These are phyloP conservation scores for Diaporthe sp. DNA, from an alignment of 2,329 filamentous ascomycete species.

Conservation along the genomic window DNA sequence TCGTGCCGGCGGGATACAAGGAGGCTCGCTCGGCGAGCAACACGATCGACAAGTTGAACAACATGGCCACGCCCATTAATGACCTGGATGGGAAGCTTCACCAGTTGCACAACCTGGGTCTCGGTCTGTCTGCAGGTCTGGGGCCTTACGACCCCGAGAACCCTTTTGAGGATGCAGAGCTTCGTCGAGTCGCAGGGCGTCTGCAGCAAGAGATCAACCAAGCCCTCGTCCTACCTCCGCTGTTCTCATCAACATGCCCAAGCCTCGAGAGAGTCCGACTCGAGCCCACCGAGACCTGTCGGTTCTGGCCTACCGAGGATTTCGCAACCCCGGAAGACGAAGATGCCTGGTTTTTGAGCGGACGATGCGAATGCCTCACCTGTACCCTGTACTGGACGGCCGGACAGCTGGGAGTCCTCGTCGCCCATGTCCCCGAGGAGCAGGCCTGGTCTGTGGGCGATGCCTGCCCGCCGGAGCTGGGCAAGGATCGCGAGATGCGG, in stretches of 20 bases:
- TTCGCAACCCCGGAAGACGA: background rate
- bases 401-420: background rate
- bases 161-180: background rate
- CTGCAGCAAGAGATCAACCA: background rate
- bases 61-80: too few species aligned
- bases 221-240: background rate
- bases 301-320: background rate
- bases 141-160: background rate
- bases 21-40: background rate
- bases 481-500: background rate
- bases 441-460: background rate
- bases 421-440: background rate
- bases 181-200: background rate
- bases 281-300: background rate
- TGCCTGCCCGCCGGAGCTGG: too few species aligned
- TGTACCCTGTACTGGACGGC: background rate
- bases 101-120: background rate
- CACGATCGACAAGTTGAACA: background rate
- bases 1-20: background rate
- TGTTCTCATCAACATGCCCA: background rate
- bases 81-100: background rate
- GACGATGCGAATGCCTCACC: background rate
- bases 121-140: background rate
- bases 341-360: background rate
- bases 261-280: background rate